phyloP scores from a whole-genome alignment of 345 rosid genomes.

The Fremontodendron californicum region DNA sequence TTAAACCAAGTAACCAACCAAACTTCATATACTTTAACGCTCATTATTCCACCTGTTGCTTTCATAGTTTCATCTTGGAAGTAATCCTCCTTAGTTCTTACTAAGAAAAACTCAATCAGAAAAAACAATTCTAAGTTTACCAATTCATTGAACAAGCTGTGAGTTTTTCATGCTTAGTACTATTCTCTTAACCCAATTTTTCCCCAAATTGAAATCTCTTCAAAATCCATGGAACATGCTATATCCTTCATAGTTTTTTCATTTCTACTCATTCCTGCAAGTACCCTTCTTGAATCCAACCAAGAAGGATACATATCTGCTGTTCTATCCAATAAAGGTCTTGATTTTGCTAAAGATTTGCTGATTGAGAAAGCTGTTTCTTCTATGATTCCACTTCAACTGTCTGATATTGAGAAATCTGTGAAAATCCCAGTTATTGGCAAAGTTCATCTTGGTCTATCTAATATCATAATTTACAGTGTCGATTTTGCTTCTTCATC shows the following conservation, averaged over 20 bases:
- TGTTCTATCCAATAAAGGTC: conserved; percentile 48
- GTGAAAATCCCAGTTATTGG: conserved; percentile 61
- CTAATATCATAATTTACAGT: conserved; percentile 41
- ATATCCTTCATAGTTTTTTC: conserved; percentile 23
- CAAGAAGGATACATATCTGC: conserved; percentile 46
- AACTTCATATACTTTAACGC: background rate
- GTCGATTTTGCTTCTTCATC: conserved; percentile 42
- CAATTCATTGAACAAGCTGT: background rate
- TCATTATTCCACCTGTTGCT: background rate
- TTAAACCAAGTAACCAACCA: background rate
- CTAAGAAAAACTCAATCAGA: background rate
- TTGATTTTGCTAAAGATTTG: conserved; percentile 57
- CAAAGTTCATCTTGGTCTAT: conserved; percentile 46
- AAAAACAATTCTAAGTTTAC: background rate
- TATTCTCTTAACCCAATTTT: background rate
- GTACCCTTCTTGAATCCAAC: conserved; percentile 33
- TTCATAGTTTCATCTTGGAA: conserved; percentile 1
- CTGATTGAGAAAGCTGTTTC: conserved; percentile 49
- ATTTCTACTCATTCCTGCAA: conserved; percentile 33
- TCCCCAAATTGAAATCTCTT: conserved; percentile 21
- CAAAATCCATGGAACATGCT: conserved; percentile 18
- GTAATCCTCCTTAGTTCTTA: background rate
- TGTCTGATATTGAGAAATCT: conserved; percentile 48
- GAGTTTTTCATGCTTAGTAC: background rate
- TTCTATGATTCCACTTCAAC: conserved; percentile 56